These are phyloP conservation scores for Royoungia palumana DNA, from an alignment of 768 basidiomycete species.

Conservation along the genomic window DNA sequence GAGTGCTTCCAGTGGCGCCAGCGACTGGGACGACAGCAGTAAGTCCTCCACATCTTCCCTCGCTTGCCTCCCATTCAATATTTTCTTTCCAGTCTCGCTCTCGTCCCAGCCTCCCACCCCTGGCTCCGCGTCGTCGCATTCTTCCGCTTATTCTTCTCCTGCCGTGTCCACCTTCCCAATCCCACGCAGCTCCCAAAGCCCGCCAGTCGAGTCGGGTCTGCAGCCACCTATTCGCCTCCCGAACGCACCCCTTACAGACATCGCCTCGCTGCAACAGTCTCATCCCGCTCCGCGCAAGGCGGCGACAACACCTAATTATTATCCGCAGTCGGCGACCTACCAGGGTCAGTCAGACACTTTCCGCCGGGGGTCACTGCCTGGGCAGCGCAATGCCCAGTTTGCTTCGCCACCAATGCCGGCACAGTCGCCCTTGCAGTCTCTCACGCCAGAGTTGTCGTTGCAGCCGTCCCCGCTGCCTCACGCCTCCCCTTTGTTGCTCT, in stretches of 20 bases:
- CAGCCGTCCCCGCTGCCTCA: constrained; percentile 26
- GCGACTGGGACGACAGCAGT: constrained; percentile 85
- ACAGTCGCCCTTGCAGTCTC: constrained; percentile 25
- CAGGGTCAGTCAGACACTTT: constrained; percentile 29
- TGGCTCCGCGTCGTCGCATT: constrained; percentile 52
- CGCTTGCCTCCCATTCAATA: not conserved
- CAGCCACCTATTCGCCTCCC: constrained; percentile 61
- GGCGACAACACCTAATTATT: constrained; percentile 32
- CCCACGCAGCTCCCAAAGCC: constrained; percentile 52
- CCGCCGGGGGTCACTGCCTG: constrained; percentile 32
- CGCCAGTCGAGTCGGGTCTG: constrained; percentile 45
- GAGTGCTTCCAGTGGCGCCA: constrained; percentile 48
- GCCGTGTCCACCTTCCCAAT: constrained; percentile 57
- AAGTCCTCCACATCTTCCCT: constrained; percentile 25
- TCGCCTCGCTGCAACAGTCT: constrained; percentile 50
- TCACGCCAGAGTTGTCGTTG: constrained; percentile 23
- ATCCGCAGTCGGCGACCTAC: constrained; percentile 27
- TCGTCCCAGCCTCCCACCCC: constrained; percentile 35
- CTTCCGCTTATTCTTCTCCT: constrained; percentile 69
- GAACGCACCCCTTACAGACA: constrained; percentile 67
- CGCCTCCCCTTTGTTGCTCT: constrained; percentile 25
- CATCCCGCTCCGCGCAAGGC: constrained; percentile 32
- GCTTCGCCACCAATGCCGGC: constrained; percentile 31
- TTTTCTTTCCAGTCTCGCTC: constrained; percentile 20
- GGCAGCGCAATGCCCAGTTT: constrained; percentile 28